These are phyloP conservation scores for Glutinoglossum americanum DNA, from an alignment of 495 filamentous ascomycete genomes.

Conservation along the genomic window DNA sequence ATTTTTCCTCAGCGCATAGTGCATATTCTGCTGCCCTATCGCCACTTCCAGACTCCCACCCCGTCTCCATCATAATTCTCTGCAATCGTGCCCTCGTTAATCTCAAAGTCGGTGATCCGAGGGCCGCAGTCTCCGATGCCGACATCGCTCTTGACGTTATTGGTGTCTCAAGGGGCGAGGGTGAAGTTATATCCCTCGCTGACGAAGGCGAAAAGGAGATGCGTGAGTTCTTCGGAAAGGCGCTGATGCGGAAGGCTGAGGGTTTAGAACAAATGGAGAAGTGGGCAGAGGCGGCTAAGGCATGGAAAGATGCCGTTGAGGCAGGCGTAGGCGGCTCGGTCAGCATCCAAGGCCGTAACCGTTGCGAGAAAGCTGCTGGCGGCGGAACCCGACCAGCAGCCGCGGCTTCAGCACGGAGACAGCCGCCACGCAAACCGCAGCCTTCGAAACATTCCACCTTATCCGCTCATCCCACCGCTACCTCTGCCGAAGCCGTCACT, in stretches of 20 bases:
- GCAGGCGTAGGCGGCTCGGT: conserved; percentile 61
- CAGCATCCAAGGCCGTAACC: conserved; percentile 66
- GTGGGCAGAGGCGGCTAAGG: conserved; percentile 61
- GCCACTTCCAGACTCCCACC: conserved; percentile 58
- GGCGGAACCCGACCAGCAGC: conserved; percentile 28
- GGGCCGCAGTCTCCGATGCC: conserved; percentile 61
- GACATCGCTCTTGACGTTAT: conserved; percentile 64
- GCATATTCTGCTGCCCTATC: conserved; percentile 58
- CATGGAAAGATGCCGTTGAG: conserved; percentile 70
- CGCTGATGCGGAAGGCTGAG: conserved; percentile 82
- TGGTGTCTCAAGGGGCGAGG: conserved; percentile 53
- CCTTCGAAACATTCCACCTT: conserved; percentile 15
- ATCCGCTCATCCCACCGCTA: conserved; percentile 12
- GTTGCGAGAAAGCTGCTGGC: conserved; percentile 69
- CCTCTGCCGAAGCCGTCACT: conserved; percentile 39
- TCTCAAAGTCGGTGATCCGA: conserved; percentile 76
- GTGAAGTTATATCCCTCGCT: conserved; percentile 52
- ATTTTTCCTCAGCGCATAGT: conserved; percentile 67
- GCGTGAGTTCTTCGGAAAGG: conserved; percentile 82
- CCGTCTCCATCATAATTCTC: conserved; percentile 62
- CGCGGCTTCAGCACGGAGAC: background rate
- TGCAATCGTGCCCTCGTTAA: conserved; percentile 82
- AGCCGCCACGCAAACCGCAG: conserved; percentile 8
- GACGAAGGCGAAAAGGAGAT: conserved; percentile 57
- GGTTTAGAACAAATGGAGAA: conserved; percentile 87